Percentiles rank a stretch among this genome's conserved stretches.
phyloP scores from a whole-genome alignment of 2,329 filamentous ascomycete genomes.

The Neonectria magnoliae region DNA sequence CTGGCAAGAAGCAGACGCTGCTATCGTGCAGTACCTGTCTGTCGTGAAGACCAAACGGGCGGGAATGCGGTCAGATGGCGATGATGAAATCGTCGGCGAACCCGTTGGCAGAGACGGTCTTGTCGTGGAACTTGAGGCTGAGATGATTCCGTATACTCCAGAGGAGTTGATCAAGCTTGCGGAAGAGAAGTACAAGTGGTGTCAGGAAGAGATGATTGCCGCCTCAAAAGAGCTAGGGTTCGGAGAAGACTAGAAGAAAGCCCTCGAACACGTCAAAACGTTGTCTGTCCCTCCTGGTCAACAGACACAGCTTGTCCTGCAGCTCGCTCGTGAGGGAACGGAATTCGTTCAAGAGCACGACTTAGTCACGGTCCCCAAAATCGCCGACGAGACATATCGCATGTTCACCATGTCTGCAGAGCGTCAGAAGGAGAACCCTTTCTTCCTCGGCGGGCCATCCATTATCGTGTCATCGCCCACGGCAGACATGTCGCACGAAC shows the following conservation, averaged over 20 bases:
- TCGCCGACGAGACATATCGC: constrained; percentile 63
- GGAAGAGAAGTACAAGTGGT: constrained; percentile 64
- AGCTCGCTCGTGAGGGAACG: constrained; percentile 61
- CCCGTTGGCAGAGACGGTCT: constrained; percentile 64
- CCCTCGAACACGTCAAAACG: constrained; percentile 66
- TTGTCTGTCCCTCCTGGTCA: constrained; percentile 63
- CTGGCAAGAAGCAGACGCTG: constrained; percentile 51
- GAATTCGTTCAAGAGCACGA: constrained; percentile 63
- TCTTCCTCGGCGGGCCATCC: constrained; percentile 65
- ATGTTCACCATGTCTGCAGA: constrained; percentile 67
- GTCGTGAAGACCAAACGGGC: constrained; percentile 55
- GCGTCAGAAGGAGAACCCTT: constrained; percentile 64
- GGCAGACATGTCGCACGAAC: constrained; percentile 59
- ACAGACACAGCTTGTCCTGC: constrained; percentile 62
- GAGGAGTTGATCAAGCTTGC: constrained; percentile 65
- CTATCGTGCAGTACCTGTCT: constrained; percentile 48
- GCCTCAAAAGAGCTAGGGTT: constrained; percentile 61
- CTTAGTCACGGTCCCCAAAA: constrained; percentile 63
- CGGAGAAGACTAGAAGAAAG: constrained; percentile 59
- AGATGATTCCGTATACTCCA: constrained; percentile 68
- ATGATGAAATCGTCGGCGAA: constrained; percentile 65
- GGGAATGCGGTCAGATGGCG: constrained; percentile 54
- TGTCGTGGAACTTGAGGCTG: constrained; percentile 61
- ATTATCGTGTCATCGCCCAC: constrained; percentile 68
- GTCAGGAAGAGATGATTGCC: constrained; percentile 62